Base-by-base conservation (phyloP, 179 eudicot species). In the Amaranthus tricolor region DNA sequence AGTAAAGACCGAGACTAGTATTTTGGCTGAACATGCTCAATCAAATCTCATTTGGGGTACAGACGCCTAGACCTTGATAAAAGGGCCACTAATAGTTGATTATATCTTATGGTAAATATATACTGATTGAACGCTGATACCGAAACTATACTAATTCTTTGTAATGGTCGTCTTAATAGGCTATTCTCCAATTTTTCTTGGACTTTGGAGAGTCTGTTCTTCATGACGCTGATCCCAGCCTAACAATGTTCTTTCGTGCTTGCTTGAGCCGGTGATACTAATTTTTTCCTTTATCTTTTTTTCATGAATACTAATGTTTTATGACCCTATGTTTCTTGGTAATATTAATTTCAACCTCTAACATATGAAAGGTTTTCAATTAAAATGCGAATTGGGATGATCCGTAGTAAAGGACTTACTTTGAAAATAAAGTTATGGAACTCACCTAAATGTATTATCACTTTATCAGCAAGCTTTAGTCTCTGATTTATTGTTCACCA, bases 181-280 rank as follows among this genome's bases (percentile, higher is more conserved):
- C 94, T 9, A 89, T 91, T 79, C 97, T 95, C 73, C 99, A 93
- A 70, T 95, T 89, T 83, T 95, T 91, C 86, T 80, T 95, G 70
- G 97, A 95, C 82, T 93, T 88, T 80, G 98, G 98, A 51, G 99
- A 95, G 73, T 78, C 77, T 68, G 94, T 95, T 78, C 89, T 95
- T 66, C 98, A 93, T 79, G 99, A 95, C 84, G 94, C 99, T 76
- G 99, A 95, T 82, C 90, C 98, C 73, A 91, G 96, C 81, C 75
- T 95, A 69, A 85, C 86, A 83, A 85, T 84, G 44, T 95, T 91
- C 75, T 88, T 95, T 69, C 93, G 92, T 44, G 87, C 94, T 62
- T 95, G 99, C 79, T 82, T 95, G 85, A 93, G 98, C 83, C 91
- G 99, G 99, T 95, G 82, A 73, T 62, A 6, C 61, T 49, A 45